Base-by-base conservation (phyloP, 805 yeast genomes). In the Candida taoyuanica region DNA sequence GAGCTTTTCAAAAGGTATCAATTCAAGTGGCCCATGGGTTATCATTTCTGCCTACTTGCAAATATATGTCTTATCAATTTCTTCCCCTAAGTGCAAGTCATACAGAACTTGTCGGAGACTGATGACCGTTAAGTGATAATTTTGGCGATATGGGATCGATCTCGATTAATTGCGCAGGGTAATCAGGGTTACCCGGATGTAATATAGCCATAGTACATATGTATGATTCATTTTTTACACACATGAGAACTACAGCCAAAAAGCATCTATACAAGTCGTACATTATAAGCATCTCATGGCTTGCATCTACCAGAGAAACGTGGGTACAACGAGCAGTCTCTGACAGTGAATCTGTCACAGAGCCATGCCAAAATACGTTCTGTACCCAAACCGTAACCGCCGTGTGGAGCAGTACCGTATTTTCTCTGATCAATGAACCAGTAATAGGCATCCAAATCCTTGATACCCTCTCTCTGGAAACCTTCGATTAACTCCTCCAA, bases 301-400 rank as follows among this genome's bases (percentile, higher is more conserved):
- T 79, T 86, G 73, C 98, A 91, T 74, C 99, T 82, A 46, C 98
- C 99, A 39, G 95, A 73, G 74, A 86, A 93, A 68, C 99, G 85
- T 51, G 99, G 99, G 65, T 91, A 93, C 65, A 94, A 73, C 21
- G 96, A 84, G 66, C 98, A 93, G 65, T 93, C 98, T 70, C 98
- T 85, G 46, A 93, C 99, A 24, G 99, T 94, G 73, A 78, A 93
- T 67, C 98, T 76, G 76, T 89, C 82, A 71, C 96, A 88, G 60
- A 93, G 74, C 98, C 98, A 93, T 28, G 98, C 98, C 53, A 93
- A 74, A 58, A 93, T 86, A 69, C 99, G 84, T 71, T 93, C 99
- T 25, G 96, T 87, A 51, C 99, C 99, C 50, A 93, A 68, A 58
- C 99, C 99, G 69, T 93, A 93, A 52, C 99, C 99, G 64, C 99